Base-by-base conservation (phyloP, 805 yeast species). In the Jamesozyma piceae region DNA sequence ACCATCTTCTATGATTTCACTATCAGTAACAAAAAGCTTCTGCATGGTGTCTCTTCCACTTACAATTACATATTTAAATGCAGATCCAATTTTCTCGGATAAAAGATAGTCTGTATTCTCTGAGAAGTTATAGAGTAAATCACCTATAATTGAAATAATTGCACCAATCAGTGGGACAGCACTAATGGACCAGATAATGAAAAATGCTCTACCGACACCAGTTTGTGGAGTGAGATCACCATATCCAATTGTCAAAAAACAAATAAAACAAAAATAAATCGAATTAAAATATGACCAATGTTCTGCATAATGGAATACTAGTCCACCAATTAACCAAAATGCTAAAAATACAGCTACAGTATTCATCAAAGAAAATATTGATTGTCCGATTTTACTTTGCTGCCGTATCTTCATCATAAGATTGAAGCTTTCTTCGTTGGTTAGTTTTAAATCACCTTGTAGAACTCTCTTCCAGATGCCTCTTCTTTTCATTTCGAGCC, bases 101-200 rank as follows among this genome's bases (percentile, higher is more conserved):
- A 57, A 35, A 19, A 43, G 43, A 6, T 46, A 20, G 34, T 59
- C 62, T 9, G 57, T 37, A 10, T 50, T 35, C 15, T 44, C 48
- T 5, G 63, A 52, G 20, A 57, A 34, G 8, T 47, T 54, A 43
- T 45, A 54, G 34, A 60, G 37, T 3, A 53, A 29, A 55, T 84
- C 94, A 48, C 90, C 85, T 37, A 81, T 65, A 41, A 76, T 78
- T 1, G 89, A 79, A 32, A 86, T 76, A 43, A 86, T 68, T 15
- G 81, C 79, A 2, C 95, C 83, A 94, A 87, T 86, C 40, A 86
- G 67, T 1, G 96, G 96, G 19, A 88, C 80, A 0, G 95, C 95
- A 5, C 78, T 66, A 18, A 88, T 57, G 0, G 88, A 82, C 95
- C 95, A 88, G 9, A 77, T 62, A 6, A 84, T 77, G 52, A 87